phyloP scores from a whole-genome alignment of 768 basidiomycete species.

The Trametes coccinea region DNA sequence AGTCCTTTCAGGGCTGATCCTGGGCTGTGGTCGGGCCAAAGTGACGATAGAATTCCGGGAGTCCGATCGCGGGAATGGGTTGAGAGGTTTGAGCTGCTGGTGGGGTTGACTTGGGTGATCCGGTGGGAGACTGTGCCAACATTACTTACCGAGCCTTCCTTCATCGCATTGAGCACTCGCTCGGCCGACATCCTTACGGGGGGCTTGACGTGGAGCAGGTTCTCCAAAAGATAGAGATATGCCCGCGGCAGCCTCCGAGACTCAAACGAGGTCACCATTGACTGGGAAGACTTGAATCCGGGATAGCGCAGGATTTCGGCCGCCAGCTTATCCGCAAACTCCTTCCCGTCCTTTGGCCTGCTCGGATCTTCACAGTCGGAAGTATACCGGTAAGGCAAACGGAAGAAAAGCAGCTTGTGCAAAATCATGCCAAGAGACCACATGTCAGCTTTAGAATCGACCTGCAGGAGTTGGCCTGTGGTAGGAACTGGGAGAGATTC shows the following conservation, averaged over 20 bases:
- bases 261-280: constrained; percentile 58
- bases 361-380: constrained; percentile 49
- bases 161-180: constrained; percentile 65
- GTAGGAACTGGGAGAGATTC: constrained; percentile 76
- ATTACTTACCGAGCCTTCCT: constrained; percentile 67
- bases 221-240: constrained; percentile 71
- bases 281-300: constrained; percentile 63
- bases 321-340: constrained; percentile 70
- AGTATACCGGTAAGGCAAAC: constrained; percentile 79
- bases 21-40: constrained; percentile 2
- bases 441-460: constrained; percentile 91
- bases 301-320: constrained; percentile 71
- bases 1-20: constrained; percentile 9
- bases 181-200: constrained; percentile 69
- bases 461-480: constrained; percentile 64
- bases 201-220: constrained; percentile 64
- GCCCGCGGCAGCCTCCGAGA: constrained; percentile 71
- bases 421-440: constrained; percentile 98
- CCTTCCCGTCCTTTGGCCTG: constrained; percentile 47
- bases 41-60: constrained; percentile 1
- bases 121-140: no score
- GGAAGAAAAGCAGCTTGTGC: constrained; percentile 90
- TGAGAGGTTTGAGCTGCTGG: constrained; percentile 10
- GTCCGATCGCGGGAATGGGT: background rate
- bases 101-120: no score